These are phyloP conservation scores for Trypanosoma cruzi DNA, from an alignment of 208 protist species.

Conservation along the genomic window DNA sequence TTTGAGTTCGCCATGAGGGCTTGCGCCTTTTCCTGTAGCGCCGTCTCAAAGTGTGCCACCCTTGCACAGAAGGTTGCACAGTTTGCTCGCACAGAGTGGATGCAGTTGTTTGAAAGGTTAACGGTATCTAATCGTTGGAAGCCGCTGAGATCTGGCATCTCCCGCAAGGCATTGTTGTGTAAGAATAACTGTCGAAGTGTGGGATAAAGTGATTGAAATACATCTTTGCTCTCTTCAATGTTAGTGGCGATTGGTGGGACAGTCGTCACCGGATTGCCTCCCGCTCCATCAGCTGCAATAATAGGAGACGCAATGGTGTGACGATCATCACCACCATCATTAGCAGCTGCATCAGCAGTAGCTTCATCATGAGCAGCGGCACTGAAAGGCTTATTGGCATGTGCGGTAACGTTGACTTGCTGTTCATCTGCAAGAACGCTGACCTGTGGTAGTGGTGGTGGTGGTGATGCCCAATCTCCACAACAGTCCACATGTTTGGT, in stretches of 20 bases:
- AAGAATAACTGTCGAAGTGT: conserved; percentile 93
- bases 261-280: no score
- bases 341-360: no score
- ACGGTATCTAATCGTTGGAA: conserved; percentile 88
- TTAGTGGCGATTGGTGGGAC: background rate
- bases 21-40: conserved; percentile 7
- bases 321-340: no score
- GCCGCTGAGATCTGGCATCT: conserved; percentile 88
- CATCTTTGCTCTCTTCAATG: conserved; percentile 47
- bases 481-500: conserved; percentile 39
- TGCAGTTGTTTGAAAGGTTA: conserved; percentile 92
- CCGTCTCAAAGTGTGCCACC: conserved; percentile 14
- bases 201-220: conserved; percentile 80
- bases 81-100: conserved; percentile 56
- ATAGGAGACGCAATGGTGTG: no score
- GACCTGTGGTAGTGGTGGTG: conserved; percentile 11
- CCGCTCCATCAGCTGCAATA: no score
- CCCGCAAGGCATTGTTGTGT: conserved; percentile 91
- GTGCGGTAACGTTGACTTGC: background rate
- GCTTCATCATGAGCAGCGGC: no score
- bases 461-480: conserved; percentile 7
- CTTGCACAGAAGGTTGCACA: conserved; percentile 46
- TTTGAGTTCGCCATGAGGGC: conserved; percentile 39
- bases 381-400: no score
- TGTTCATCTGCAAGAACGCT: background rate